These are phyloP conservation scores for Lactarius sp. DNA, from an alignment of 768 basidiomycete species.

Conservation along the genomic window DNA sequence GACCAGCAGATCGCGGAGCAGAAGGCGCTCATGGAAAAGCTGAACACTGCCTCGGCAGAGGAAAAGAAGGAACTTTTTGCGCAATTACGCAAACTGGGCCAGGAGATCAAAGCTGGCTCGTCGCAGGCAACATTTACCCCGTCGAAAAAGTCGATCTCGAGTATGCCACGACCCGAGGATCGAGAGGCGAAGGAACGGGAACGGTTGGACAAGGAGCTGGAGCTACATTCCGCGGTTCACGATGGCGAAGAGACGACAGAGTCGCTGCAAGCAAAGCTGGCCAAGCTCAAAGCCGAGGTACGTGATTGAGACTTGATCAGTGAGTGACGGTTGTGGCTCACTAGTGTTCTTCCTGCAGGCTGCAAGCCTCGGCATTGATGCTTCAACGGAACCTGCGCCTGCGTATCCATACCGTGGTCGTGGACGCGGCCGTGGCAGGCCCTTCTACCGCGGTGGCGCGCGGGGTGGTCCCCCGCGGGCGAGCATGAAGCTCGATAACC, in stretches of 20 bases:
- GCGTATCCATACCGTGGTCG: slow-evolving; percentile 50
- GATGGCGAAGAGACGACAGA: slow-evolving; percentile 56
- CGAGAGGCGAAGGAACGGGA: slow-evolving; percentile 56
- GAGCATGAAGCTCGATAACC: slow-evolving; percentile 88
- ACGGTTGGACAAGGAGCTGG: slow-evolving; percentile 78
- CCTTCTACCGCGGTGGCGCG: slow-evolving; percentile 54
- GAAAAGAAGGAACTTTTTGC: slow-evolving; percentile 80
- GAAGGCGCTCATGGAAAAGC: slow-evolving; percentile 72
- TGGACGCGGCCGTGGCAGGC: slow-evolving; percentile 59
- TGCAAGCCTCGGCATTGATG: slow-evolving; percentile 60
- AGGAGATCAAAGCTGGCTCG: slow-evolving; percentile 62
- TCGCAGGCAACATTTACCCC: slow-evolving; percentile 30
- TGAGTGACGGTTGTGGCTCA: background rate
- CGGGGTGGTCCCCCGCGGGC: slow-evolving; percentile 63
- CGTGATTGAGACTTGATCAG: slow-evolving; percentile 25
- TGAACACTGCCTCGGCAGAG: slow-evolving; percentile 56
- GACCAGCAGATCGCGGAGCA: slow-evolving; percentile 87
- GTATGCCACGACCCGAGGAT: slow-evolving; percentile 37
- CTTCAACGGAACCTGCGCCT: slow-evolving; percentile 36
- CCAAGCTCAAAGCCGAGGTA: slow-evolving; percentile 76
- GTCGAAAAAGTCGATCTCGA: slow-evolving; percentile 28
- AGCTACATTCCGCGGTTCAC: slow-evolving; percentile 48
- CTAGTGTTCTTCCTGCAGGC: slow-evolving; percentile 41
- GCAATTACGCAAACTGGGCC: slow-evolving; percentile 66
- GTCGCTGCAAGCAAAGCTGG: slow-evolving; percentile 67